Base-by-base conservation (phyloP, 257 asterid genomes). In the Fraxinus quadrangulata region DNA sequence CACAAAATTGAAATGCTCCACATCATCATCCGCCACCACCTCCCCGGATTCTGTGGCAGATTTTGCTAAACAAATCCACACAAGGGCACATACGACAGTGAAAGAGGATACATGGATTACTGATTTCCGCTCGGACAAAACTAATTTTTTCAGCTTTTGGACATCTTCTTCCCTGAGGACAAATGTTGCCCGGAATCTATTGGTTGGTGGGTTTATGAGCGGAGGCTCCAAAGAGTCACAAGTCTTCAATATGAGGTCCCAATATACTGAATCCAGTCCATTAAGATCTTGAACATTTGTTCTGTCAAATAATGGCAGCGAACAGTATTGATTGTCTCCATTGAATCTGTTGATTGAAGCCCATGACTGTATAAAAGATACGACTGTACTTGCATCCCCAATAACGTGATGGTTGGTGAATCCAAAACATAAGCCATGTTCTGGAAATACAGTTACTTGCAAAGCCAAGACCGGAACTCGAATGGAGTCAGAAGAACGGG, bases 61-160 rank as follows among this genome's bases (percentile, higher is more conserved):
- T 33, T 77, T 84, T 19, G 79, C 83, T 1, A 71, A 42, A 65
- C 86, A 84, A 47, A 14, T 71, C 92, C 87, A 84, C 2, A 80
- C 47, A 11, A 78, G 72, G 5, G 83, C 85, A 11, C 81, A 74
- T 0, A 63, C 12, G 5, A 82, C 74, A 6, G 81, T 74, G 82
- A 77, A 85, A 11, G 85, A 65, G 10, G 86, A 79, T 3, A 74
- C 30, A n/a, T 61, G 82, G 40, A 17, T 54, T 0, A 17, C 47
- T 28, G 21, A 61, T 4, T 75, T 69, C 39, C 33, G 13, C n/a
- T 30, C 51, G 19, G 47, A 69, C 1, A 3, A 2, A 0, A 73
- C 37, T 7, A 31, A 68, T 1, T 72, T 23, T 80, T 77, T 83
- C 16, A 83, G 79, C 72, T 67, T 72, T 7, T 79, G 71, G 23